These are phyloP conservation scores for Candida saitoana DNA, from an alignment of 805 yeast genomes.

Conservation along the genomic window DNA sequence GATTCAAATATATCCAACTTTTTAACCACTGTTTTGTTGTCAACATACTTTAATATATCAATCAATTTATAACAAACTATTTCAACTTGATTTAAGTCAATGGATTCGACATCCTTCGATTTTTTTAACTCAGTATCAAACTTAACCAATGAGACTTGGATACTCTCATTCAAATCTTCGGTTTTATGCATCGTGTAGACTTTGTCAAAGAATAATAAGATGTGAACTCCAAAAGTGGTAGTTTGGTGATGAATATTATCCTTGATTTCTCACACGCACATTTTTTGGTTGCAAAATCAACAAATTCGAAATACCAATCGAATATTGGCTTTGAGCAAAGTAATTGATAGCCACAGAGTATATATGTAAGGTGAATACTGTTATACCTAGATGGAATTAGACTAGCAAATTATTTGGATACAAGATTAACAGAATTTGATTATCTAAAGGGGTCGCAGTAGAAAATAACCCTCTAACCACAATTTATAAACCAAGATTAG, in stretches of 20 bases:
- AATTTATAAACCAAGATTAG: no score
- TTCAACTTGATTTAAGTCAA: not conserved
- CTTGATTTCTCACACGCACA: not conserved
- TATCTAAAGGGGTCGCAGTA: not conserved
- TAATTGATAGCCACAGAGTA: no score
- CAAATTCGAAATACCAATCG: no score
- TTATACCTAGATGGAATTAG: no score
- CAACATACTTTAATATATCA: not conserved
- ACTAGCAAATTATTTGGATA: no score
- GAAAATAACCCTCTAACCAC: not conserved
- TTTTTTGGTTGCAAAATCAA: not conserved
- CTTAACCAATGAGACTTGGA: not conserved
- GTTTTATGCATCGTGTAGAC: no score
- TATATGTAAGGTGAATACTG: no score
- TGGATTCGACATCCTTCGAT: not conserved
- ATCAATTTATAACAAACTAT: not conserved
- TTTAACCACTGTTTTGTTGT: not conserved
- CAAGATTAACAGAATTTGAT: not conserved
- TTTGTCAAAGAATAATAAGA: no score
- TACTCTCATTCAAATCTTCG: not conserved
- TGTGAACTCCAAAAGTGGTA: not conserved
- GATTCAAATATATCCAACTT: constrained; percentile 3
- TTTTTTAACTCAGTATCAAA: not conserved
- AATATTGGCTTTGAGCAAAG: no score
- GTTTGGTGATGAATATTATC: not conserved